Conservation (phyloP, 2,329 filamentous ascomycete genomes). For the Calonectria pteridis region DNA sequence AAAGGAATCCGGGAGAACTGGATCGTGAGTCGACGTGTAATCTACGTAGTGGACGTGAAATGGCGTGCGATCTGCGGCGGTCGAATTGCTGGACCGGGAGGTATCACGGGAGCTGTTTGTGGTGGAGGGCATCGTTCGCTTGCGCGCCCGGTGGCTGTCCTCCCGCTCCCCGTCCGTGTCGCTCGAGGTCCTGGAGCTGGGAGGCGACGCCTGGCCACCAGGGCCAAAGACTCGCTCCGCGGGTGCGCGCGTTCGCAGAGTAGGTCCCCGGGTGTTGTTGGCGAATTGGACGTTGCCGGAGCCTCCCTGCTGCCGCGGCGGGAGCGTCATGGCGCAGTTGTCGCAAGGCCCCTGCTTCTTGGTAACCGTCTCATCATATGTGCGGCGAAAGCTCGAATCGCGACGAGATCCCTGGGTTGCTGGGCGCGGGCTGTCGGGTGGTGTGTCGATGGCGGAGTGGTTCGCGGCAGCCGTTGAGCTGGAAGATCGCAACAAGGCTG, state of each 20-base stretch:
- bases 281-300: constrained; percentile 45
- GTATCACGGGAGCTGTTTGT: constrained; percentile 59
- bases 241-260: constrained; percentile 70
- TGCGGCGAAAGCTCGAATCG: constrained; percentile 72
- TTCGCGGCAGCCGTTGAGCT: constrained; percentile 49
- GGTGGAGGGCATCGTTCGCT: constrained; percentile 59
- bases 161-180: constrained; percentile 67
- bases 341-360: constrained; percentile 74
- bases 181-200: constrained; percentile 65
- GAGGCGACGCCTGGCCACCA: constrained; percentile 62
- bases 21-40: constrained; percentile 77
- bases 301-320: constrained; percentile 51
- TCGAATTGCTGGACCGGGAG: constrained; percentile 67
- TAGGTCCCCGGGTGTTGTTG: constrained; percentile 63
- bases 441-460: constrained; percentile 65
- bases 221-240: constrained; percentile 69
- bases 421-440: constrained; percentile 68
- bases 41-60: constrained; percentile 75
- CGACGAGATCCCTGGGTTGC: constrained; percentile 56
- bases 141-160: constrained; percentile 50
- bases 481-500: constrained; percentile 57
- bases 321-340: constrained; percentile 76
- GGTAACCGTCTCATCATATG: constrained; percentile 75
- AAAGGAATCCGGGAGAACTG: constrained; percentile 71
- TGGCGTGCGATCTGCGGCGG: constrained; percentile 57